Evolutionary conservation across 305 asterid genomes (phyloP).

Genomic region (Striga hermonthica): DNA sequence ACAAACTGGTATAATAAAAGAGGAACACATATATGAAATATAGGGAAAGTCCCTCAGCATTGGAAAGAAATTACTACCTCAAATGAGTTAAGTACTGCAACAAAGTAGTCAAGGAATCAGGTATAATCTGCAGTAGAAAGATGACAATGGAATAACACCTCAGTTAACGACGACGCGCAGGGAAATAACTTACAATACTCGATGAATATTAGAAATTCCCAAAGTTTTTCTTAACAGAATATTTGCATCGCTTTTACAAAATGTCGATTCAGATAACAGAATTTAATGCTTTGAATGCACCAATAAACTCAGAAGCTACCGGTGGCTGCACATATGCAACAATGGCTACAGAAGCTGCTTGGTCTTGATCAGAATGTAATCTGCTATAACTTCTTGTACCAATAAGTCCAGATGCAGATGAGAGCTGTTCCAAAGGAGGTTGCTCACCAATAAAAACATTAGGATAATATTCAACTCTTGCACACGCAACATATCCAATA

Average conservation of each 20-base stretch:
- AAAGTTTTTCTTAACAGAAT: slow-evolving; percentile 14
- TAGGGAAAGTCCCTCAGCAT: slow-evolving; percentile 46
- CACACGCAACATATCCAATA: slow-evolving; percentile 17
- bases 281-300: slow-evolving; percentile 9
- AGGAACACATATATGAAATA: slow-evolving; percentile 15
- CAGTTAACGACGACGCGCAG: slow-evolving; percentile 17
- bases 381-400: slow-evolving; percentile 45
- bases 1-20: slow-evolving; percentile 3
- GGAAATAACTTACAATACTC: neutral
- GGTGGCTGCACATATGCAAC: slow-evolving; percentile 65
- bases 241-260: slow-evolving; percentile 5
- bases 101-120: slow-evolving; percentile 85
- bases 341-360: too few relatives aligned
- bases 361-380: slow-evolving; percentile 44
- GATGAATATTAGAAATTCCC: slow-evolving; percentile 7
- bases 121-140: slow-evolving; percentile 58
- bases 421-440: slow-evolving; percentile 49
- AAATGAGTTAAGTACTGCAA: slow-evolving; percentile 62
- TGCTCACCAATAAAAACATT: slow-evolving; percentile 42
- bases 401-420: slow-evolving; percentile 38
- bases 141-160: slow-evolving; percentile 17
- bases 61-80: slow-evolving; percentile 75
- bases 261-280: neutral
- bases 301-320: slow-evolving; percentile 37
- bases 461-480: slow-evolving; percentile 1